A percentile compares a stretch with the other conserved stretches of the same genome.
phyloP scores from a whole-genome alignment of 1,139 yeast species.

The Trichomonascaceae sp. region DNA sequence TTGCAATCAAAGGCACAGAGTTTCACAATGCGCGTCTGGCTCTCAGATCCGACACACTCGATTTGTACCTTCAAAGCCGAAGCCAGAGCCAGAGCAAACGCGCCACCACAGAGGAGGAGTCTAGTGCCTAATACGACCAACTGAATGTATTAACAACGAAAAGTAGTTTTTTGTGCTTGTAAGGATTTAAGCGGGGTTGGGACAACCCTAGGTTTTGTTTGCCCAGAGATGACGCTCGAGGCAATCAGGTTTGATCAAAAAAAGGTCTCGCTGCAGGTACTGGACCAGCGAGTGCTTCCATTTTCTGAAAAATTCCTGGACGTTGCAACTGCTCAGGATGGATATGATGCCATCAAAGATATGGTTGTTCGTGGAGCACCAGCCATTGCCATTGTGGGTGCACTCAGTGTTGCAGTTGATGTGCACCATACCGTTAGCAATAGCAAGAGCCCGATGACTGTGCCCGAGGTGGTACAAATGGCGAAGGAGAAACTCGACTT shows the following conservation, averaged over 20 bases:
- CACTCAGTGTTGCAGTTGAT: slow-evolving; percentile 72
- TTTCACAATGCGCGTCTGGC: too few species aligned
- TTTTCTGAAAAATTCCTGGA: slow-evolving; percentile 58
- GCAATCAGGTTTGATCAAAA: slow-evolving; percentile 57
- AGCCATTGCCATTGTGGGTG: slow-evolving; percentile 93
- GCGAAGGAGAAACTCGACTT: slow-evolving; percentile 38
- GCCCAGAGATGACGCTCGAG: slow-evolving; percentile 26
- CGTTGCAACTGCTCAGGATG: slow-evolving; percentile 52
- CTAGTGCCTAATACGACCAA: too few species aligned
- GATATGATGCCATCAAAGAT: slow-evolving; percentile 62
- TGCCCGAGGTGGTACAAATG: slow-evolving; percentile 3
- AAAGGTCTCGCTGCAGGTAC: slow-evolving; percentile 37
- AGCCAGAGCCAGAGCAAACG: too few species aligned
- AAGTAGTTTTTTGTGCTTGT: too few species aligned
- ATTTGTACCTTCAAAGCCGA: too few species aligned
- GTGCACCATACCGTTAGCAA: slow-evolving; percentile 21
- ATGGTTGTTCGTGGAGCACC: slow-evolving; percentile 99
- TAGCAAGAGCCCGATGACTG: slow-evolving; percentile 3
- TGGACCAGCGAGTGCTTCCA: slow-evolving; percentile 78
- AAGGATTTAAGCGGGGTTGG: too few species aligned
- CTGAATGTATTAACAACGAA: too few species aligned
- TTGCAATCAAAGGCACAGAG: slow-evolving; percentile 1
- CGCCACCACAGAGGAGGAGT: too few species aligned
- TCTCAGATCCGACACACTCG: too few species aligned
- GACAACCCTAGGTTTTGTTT: too few species aligned